Percentiles rank a stretch among this genome's conserved stretches.
Evolutionary conservation across 1,284 basidiomycete genomes (phyloP).

Genomic region (Pseudozyma hubeiensis): DNA sequence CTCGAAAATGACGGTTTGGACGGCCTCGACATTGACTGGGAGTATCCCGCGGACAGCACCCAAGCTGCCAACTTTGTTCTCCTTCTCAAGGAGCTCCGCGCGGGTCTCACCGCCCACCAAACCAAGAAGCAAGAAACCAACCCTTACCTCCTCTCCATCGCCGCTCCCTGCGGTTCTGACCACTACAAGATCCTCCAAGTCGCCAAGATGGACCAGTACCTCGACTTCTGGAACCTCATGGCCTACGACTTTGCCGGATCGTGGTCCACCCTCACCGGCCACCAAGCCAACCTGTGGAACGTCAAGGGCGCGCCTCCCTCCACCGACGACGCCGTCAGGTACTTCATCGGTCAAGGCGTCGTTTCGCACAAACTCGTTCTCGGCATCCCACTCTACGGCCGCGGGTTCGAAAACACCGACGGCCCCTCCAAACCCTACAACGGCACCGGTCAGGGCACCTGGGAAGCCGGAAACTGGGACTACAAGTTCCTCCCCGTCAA

Average conservation of each 20-base stretch:
- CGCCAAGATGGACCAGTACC: constrained; percentile 77
- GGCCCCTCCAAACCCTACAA: constrained; percentile 81
- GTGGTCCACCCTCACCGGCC: constrained; percentile 81
- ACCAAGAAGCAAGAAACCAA: constrained; percentile 71
- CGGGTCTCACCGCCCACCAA: constrained; percentile 78
- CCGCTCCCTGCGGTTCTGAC: constrained; percentile 80
- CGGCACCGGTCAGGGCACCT: constrained; percentile 81
- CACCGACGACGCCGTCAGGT: constrained; percentile 79
- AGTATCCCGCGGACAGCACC: constrained; percentile 79
- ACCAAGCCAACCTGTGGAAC: constrained; percentile 79
- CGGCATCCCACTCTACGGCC: constrained; percentile 75
- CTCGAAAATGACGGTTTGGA: constrained; percentile 90
- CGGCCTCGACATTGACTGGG: constrained; percentile 81
- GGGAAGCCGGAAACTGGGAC: constrained; percentile 73
- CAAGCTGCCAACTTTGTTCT: constrained; percentile 81
- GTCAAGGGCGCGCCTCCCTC: constrained; percentile 68
- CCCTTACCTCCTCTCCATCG: constrained; percentile 79
- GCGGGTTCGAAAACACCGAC: constrained; percentile 81
- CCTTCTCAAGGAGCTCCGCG: constrained; percentile 78
- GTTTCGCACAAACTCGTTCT: constrained; percentile 80
- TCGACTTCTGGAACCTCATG: constrained; percentile 93
- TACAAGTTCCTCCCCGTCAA: constrained; percentile 82
- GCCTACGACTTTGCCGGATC: constrained; percentile 71
- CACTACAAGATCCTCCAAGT: constrained; percentile 79
- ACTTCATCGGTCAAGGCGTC: constrained; percentile 78